Conservation (phyloP, 768 basidiomycete genomes). For the Heimioporus sp. region DNA sequence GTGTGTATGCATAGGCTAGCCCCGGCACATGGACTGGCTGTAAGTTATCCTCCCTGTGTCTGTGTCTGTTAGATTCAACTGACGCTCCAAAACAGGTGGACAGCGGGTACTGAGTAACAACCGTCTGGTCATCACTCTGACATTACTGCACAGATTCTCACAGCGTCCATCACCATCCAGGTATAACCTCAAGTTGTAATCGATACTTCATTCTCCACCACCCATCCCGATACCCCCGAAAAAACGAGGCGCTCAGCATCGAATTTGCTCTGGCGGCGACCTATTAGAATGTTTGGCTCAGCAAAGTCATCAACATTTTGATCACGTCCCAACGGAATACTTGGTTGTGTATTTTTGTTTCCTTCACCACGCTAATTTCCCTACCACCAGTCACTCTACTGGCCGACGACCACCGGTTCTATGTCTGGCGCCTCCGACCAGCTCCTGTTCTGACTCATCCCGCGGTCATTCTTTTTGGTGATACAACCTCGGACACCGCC, state of each 20-base stretch:
- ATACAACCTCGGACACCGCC: too few species aligned
- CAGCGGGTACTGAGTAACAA: conserved; percentile 23
- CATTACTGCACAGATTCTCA: background rate
- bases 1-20: conserved; percentile 25
- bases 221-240: conserved; percentile 8
- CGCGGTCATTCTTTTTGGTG: too few species aligned
- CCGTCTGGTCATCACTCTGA: too few species aligned
- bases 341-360: too few species aligned
- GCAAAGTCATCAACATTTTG: conserved; percentile 13
- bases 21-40: conserved; percentile 43
- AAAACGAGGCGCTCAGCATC: conserved; percentile 12
- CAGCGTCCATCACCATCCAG: conserved; percentile 18
- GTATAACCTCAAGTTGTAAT: conserved; percentile 10
- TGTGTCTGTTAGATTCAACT: background rate
- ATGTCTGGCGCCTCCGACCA: too few species aligned
- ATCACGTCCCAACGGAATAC: conserved; percentile 4
- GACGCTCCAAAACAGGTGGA: conserved; percentile 34
- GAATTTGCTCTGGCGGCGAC: too few species aligned
- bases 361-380: too few species aligned
- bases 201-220: conserved; percentile 9
- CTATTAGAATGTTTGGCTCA: too few species aligned
- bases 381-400: too few species aligned
- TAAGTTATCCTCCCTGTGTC: background rate
- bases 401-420: too few species aligned
- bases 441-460: too few species aligned